Conservation (phyloP, 1,284 basidiomycete species). For the Bondarzewia mesenterica region DNA sequence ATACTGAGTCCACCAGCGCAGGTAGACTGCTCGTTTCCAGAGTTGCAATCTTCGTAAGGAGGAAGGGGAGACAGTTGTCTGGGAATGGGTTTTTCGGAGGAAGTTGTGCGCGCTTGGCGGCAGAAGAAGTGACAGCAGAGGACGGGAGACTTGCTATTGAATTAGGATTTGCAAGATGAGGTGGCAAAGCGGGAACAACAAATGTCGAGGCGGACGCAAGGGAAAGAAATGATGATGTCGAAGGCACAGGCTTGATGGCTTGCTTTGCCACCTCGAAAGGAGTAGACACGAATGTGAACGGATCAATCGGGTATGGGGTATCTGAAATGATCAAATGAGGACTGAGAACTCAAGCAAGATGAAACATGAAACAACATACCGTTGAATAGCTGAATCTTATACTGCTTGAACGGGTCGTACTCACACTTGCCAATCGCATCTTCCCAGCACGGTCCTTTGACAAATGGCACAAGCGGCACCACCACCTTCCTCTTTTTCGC, state of each 20-base stretch:
- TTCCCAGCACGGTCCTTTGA: conserved; percentile 76
- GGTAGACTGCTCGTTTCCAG: conserved; percentile 53
- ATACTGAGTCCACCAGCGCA: conserved; percentile 63
- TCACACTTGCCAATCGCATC: conserved; percentile 47
- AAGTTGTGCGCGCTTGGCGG: conserved; percentile 26
- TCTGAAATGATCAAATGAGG: conserved; percentile 37
- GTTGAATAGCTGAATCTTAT: conserved; percentile 72
- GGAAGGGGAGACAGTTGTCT: conserved; percentile 46
- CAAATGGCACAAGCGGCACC: conserved; percentile 66
- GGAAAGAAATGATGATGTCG: conserved; percentile 10
- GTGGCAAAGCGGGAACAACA: conserved; percentile 31
- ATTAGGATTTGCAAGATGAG: conserved; percentile 14
- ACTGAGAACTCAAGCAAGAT: not conserved
- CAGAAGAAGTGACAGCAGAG: conserved; percentile 10
- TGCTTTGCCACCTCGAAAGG: conserved; percentile 27
- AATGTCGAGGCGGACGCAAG: conserved; percentile 16
- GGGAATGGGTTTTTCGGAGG: conserved; percentile 60
- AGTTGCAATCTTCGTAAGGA: conserved; percentile 38
- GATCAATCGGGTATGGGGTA: conserved; percentile 64
- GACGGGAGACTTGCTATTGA: conserved; percentile 9
- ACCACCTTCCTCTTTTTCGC: conserved; percentile 66
- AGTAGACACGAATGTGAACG: conserved; percentile 64
- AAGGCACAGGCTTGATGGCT: conserved; percentile 17
- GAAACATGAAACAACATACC: conserved; percentile 34
- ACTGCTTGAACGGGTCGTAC: conserved; percentile 57